phyloP scores from a whole-genome alignment of 176 grass and related monocot species.

The Raddia distichophylla region DNA sequence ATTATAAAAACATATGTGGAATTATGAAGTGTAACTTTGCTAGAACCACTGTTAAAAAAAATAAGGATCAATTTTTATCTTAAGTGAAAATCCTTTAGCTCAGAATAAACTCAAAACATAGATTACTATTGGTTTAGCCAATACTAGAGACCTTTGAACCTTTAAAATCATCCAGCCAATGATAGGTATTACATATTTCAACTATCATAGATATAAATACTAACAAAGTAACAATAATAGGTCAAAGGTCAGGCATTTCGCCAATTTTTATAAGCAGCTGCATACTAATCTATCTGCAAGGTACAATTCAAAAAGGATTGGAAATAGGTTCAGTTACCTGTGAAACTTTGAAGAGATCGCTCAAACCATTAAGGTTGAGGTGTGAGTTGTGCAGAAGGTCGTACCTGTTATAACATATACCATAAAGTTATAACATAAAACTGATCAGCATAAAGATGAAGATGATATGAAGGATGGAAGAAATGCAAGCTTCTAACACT shows the following conservation, averaged over 20 bases:
- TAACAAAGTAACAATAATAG: neutral
- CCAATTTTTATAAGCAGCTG: neutral
- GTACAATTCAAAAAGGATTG: slow-evolving; percentile 21
- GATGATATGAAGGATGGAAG: slow-evolving; percentile 22
- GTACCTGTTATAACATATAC: slow-evolving; percentile 64
- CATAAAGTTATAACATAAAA: slow-evolving; percentile 34
- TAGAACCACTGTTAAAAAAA: neutral
- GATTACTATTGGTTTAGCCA: neutral
- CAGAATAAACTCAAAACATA: neutral
- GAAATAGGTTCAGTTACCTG: slow-evolving; percentile 55
- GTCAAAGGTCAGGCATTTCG: neutral
- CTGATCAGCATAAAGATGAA: slow-evolving; percentile 27
- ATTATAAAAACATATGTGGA: neutral
- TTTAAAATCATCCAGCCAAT: neutral
- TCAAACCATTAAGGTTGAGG: slow-evolving; percentile 88
- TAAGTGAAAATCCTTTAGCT: neutral
- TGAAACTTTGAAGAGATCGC: slow-evolving; percentile 84
- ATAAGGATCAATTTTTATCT: neutral
- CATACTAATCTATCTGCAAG: neutral
- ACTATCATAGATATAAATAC: neutral
- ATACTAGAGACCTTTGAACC: neutral
- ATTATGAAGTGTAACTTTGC: neutral
- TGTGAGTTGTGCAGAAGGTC: slow-evolving; percentile 92
- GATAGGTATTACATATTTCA: neutral
- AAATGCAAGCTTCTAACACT: slow-evolving; percentile 14